Evolutionary conservation across 2,329 filamentous ascomycete species (phyloP).

Genomic region (Monosporascus sp.): DNA sequence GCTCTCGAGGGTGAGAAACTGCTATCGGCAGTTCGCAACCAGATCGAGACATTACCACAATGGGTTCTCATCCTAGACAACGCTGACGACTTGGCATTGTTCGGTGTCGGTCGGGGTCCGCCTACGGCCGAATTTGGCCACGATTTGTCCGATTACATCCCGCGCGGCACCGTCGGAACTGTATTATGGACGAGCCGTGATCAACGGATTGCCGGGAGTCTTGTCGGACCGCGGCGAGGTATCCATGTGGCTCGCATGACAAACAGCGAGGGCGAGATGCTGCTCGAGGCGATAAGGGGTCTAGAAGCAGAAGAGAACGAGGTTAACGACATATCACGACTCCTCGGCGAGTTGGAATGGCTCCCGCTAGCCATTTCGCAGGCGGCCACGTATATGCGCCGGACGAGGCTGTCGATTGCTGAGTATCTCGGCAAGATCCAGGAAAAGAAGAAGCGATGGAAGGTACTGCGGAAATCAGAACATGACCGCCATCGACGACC

Average conservation of each 20-base stretch:
- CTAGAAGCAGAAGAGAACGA: background rate
- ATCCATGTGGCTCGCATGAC: slow-evolving; percentile 22
- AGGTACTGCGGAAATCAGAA: slow-evolving; percentile 13
- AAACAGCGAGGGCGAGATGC: slow-evolving; percentile 5
- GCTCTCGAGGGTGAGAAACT: slow-evolving; percentile 1
- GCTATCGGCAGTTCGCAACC: slow-evolving; percentile 6
- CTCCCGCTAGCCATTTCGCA: slow-evolving; percentile 29
- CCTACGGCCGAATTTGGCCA: background rate
- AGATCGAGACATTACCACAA: slow-evolving; percentile 9
- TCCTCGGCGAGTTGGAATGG: slow-evolving; percentile 20
- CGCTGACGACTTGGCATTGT: slow-evolving; percentile 25
- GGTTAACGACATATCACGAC: slow-evolving; percentile 1
- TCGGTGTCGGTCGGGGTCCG: slow-evolving; percentile 11
- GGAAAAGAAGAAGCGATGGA: slow-evolving; percentile 17
- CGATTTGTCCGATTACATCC: slow-evolving; percentile 18
- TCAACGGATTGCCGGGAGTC: slow-evolving; percentile 17
- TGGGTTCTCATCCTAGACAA: slow-evolving; percentile 32
- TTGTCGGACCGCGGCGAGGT: slow-evolving; percentile 16
- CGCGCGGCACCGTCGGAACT: slow-evolving; percentile 17
- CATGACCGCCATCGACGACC: slow-evolving; percentile 24
- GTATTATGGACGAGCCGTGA: slow-evolving; percentile 31
- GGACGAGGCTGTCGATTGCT: slow-evolving; percentile 15
- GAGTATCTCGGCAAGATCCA: slow-evolving; percentile 22
- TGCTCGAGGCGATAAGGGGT: slow-evolving; percentile 8
- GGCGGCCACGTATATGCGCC: slow-evolving; percentile 26